These are phyloP conservation scores for Eragrostis tef DNA, from an alignment of 202 grass and related monocot genomes.

Conservation along the genomic window DNA sequence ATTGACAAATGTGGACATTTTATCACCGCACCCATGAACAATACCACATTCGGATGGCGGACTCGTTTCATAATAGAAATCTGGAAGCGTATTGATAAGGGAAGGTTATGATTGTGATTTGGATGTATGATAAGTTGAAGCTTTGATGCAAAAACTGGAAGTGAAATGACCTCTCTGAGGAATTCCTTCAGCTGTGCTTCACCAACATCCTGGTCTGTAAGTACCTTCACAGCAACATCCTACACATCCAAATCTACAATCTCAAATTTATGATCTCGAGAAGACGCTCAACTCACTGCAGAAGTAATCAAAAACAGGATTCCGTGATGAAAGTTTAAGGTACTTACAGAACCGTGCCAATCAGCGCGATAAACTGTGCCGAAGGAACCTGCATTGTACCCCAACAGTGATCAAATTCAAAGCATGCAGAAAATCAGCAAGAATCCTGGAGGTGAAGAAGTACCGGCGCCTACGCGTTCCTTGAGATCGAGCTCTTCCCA, in stretches of 20 bases:
- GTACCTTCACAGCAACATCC: constrained; percentile 98
- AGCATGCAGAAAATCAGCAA: not conserved
- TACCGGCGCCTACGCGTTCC: constrained; percentile 89
- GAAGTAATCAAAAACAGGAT: not conserved
- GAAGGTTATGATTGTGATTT: not conserved
- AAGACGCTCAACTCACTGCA: not conserved
- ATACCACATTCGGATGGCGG: constrained; percentile 88
- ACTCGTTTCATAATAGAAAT: constrained; percentile 95
- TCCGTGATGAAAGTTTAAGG: constrained; percentile 6
- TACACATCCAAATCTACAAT: constrained; percentile 39
- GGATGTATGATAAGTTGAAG: not conserved
- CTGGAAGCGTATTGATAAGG: constrained; percentile 33
- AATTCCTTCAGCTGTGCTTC: constrained; percentile 86
- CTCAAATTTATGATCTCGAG: constrained; percentile 34
- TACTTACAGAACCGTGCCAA: constrained; percentile 92
- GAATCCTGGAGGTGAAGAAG: constrained; percentile 32
- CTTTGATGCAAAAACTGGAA: not conserved
- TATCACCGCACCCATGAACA: constrained; percentile 95
- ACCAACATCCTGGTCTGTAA: constrained; percentile 71
- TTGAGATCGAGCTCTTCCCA: constrained; percentile 92
- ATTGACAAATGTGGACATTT: constrained; percentile 85
- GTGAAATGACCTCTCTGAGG: constrained; percentile 73
- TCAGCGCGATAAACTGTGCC: constrained; percentile 88
- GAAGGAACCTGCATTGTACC: constrained; percentile 72
- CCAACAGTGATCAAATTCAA: constrained; percentile 17